Evolutionary conservation across 2,329 filamentous ascomycete genomes (phyloP).

Genomic region (Fusarium gaditjirri): DNA sequence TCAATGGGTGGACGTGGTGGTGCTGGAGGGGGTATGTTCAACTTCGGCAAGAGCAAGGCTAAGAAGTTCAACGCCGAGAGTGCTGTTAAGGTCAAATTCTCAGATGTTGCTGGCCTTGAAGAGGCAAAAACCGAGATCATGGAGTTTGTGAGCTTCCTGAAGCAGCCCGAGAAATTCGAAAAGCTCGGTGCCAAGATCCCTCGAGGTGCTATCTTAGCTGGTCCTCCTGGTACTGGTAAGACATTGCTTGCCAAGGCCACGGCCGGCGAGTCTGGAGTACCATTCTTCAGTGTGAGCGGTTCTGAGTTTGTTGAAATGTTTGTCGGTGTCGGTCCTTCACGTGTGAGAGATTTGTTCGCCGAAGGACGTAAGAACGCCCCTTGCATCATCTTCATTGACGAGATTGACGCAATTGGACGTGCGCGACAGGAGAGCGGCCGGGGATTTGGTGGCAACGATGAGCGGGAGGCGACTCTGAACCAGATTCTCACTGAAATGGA

Average conservation of each 20-base stretch:
- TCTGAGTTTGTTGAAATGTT: conserved; percentile 99
- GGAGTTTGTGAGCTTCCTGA: conserved; percentile 98
- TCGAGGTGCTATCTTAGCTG: conserved; percentile 93
- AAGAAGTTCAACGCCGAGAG: conserved; percentile 99
- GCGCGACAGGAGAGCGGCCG: conserved; percentile 81
- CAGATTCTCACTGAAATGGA: conserved; percentile 99
- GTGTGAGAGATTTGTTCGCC: conserved; percentile 93
- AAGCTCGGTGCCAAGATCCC: conserved; percentile 97
- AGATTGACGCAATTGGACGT: conserved; percentile 97
- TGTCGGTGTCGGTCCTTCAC: conserved; percentile 95
- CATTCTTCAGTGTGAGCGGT: conserved; percentile 98
- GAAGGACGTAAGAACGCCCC: conserved; percentile 95
- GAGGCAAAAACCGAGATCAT: conserved; percentile 98
- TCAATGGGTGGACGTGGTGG: conserved; percentile 76
- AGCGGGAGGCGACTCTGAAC: conserved; percentile 95
- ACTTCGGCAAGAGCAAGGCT: conserved; percentile 93
- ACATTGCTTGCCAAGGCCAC: conserved; percentile 97
- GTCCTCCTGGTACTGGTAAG: conserved; percentile 98
- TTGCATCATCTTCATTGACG: conserved; percentile 99
- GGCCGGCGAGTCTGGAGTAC: conserved; percentile 94
- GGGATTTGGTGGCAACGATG: conserved; percentile 88
- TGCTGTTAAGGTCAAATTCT: conserved; percentile 95
- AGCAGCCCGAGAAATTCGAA: conserved; percentile 92
- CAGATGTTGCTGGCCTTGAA: conserved; percentile 97
- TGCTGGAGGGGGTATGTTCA: conserved; percentile 82